Evolutionary conservation across 805 yeast genomes (phyloP).

Genomic region (Spencermartinsiella europaea): DNA sequence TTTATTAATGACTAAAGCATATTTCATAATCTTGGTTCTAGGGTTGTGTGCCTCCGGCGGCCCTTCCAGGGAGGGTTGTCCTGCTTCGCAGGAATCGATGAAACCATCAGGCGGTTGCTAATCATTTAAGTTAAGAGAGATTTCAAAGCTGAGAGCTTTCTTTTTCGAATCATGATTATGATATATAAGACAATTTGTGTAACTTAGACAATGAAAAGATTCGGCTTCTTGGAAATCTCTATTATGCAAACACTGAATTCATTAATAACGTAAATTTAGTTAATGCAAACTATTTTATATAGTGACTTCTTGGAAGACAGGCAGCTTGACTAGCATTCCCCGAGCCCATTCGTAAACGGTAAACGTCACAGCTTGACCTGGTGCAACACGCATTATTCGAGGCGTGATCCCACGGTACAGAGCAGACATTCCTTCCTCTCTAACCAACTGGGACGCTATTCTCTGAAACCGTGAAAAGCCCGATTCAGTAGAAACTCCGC

Average conservation of each 20-base stretch:
- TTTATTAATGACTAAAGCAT: too few species aligned
- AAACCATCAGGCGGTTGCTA: too few species aligned
- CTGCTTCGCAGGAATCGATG: too few species aligned
- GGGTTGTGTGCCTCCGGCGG: neutral
- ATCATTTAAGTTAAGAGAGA: too few species aligned
- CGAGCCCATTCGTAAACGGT: constrained; percentile 92
- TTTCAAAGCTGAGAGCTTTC: too few species aligned
- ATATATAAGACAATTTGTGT: too few species aligned
- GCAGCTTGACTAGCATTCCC: constrained; percentile 45
- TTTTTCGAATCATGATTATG: too few species aligned
- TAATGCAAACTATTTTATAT: neutral
- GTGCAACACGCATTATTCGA: constrained; percentile 98
- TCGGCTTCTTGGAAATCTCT: too few species aligned
- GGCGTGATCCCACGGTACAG: constrained; percentile 97
- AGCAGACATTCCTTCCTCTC: constrained; percentile 84
- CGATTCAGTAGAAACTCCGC: constrained; percentile 54
- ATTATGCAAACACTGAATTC: too few species aligned
- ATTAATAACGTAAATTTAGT: too few species aligned
- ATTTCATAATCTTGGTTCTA: too few species aligned
- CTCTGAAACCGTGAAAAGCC: constrained; percentile 74
- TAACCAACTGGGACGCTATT: constrained; percentile 73
- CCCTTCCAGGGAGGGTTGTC: neutral
- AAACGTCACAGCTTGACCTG: constrained; percentile 98
- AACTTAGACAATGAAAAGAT: too few species aligned
- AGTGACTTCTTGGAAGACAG: constrained; percentile 13